phyloP scores from a whole-genome alignment of 2,329 filamentous ascomycete species.

The Trichoderma pleuroti region DNA sequence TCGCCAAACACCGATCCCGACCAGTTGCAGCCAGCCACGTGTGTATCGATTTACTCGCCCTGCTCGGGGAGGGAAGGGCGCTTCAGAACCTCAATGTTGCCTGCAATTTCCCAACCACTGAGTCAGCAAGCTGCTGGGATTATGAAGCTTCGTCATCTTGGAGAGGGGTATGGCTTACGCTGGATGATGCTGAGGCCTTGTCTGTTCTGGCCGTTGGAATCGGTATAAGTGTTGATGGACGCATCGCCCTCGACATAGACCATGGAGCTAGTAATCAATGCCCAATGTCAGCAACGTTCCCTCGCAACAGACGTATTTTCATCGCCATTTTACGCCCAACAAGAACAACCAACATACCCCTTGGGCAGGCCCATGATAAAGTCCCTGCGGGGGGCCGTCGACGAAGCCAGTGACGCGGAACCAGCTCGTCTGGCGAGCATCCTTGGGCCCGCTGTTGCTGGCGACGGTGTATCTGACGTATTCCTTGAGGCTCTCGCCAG shows the following conservation, averaged over 20 bases:
- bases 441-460: slow-evolving; percentile 60
- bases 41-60: slow-evolving; percentile 21
- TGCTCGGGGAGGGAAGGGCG: slow-evolving; percentile 34
- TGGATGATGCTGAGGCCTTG: slow-evolving; percentile 68
- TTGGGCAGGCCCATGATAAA: slow-evolving; percentile 72
- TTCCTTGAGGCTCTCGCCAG: slow-evolving; percentile 55
- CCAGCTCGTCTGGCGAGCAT: slow-evolving; percentile 78
- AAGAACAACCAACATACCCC: slow-evolving; percentile 62
- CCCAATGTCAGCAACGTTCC: background rate
- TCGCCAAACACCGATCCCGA: slow-evolving; percentile 2
- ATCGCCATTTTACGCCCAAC: background rate
- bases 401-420: slow-evolving; percentile 76
- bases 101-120: slow-evolving; percentile 26
- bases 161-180: slow-evolving; percentile 56
- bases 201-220: slow-evolving; percentile 65
- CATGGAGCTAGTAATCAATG: slow-evolving; percentile 54
- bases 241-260: slow-evolving; percentile 84
- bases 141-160: background rate
- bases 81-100: slow-evolving; percentile 45
- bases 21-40: background rate
- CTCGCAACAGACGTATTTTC: too few species aligned
- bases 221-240: slow-evolving; percentile 62
- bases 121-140: background rate
- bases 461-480: slow-evolving; percentile 75
- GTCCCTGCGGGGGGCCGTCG: slow-evolving; percentile 67